Evolutionary conservation across 306 rosid genomes (phyloP), one percentile per base, ranked within the genome.

Genomic region (Elaeagnus macrophylla): DNA sequence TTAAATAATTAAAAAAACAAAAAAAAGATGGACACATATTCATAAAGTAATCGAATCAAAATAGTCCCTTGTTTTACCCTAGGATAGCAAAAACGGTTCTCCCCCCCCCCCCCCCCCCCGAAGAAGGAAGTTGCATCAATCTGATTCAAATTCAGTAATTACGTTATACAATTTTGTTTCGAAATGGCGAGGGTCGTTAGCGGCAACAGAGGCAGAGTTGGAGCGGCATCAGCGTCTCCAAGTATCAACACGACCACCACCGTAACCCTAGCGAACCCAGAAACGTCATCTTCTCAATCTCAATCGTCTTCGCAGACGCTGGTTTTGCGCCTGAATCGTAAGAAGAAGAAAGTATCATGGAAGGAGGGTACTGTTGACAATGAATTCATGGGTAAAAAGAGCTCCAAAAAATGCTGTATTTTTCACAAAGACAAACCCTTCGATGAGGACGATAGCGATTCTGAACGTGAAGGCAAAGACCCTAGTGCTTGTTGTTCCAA

Each of bases 401-500:
- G 96, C 70, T 91, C 96, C 69, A 91, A 91, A 62, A 91, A 87
- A 69, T 91, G 99, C 48, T 91, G 99, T 62, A 87, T 91, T 70
- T 91, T 87, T 65, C 99, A 91, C 69, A 91, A 84, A 71, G 53
- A 81, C 44, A 84, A 81, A 67, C 77, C 88, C 53, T 84, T 84
- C 53, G 99, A 91, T 53, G 96, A 91, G 65, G 96, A 87, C 73
- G 81, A 87, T 48, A 82, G 95, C 64, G 96, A 84, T 18, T 67
- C 74, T 17, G 97, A 91, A 19, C 77, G 78, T 14, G 68, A 51
- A 3, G 66, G 39, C 46, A 52, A 61, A 12, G 56, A 8, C 64
- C 65, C 44, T 7, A 48, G 52, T 5, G 62, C 54, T 10, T 80
- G 63, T 43, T 77, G 78, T 61, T 80, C 82, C 46, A 64, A 58